Evolutionary conservation across 2,329 filamentous ascomycete species (phyloP).

Genomic region (Macrophomina pseudophaseolina): DNA sequence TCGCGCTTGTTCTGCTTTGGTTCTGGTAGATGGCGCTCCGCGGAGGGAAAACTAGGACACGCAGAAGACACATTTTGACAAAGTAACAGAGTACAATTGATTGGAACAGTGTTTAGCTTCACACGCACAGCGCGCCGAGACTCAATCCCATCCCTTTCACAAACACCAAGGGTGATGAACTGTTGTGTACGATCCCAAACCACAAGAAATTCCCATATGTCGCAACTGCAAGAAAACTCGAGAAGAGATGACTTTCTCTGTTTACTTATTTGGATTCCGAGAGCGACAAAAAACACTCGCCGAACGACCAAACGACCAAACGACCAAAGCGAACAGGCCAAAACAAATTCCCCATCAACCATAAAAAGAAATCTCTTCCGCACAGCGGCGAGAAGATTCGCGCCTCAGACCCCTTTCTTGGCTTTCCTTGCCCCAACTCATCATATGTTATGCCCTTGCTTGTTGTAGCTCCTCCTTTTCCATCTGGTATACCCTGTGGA

Average conservation of each 20-base stretch:
- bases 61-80: neutral
- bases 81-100: constrained; percentile 19
- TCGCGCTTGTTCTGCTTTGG: neutral
- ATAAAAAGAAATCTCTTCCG: constrained; percentile 23
- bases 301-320: constrained; percentile 11
- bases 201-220: constrained; percentile 9
- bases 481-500: constrained; percentile 21
- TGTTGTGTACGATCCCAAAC: constrained; percentile 17
- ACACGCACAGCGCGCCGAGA: constrained; percentile 19
- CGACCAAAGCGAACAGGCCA: constrained; percentile 21
- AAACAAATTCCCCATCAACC: constrained; percentile 13
- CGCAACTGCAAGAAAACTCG: constrained; percentile 6
- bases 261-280: constrained; percentile 22
- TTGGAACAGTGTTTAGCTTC: constrained; percentile 20
- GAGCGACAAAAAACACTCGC: constrained; percentile 21
- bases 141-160: constrained; percentile 5
- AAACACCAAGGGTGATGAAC: constrained; percentile 1
- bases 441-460: constrained; percentile 22
- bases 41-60: neutral
- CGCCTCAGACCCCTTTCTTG: constrained; percentile 24
- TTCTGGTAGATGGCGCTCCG: neutral
- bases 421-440: constrained; percentile 20
- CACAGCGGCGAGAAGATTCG: constrained; percentile 22
- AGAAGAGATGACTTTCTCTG: constrained; percentile 16
- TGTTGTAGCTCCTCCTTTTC: constrained; percentile 19